These are phyloP conservation scores for Oidiodendron maius DNA, from an alignment of 495 filamentous ascomycete genomes.

Conservation along the genomic window DNA sequence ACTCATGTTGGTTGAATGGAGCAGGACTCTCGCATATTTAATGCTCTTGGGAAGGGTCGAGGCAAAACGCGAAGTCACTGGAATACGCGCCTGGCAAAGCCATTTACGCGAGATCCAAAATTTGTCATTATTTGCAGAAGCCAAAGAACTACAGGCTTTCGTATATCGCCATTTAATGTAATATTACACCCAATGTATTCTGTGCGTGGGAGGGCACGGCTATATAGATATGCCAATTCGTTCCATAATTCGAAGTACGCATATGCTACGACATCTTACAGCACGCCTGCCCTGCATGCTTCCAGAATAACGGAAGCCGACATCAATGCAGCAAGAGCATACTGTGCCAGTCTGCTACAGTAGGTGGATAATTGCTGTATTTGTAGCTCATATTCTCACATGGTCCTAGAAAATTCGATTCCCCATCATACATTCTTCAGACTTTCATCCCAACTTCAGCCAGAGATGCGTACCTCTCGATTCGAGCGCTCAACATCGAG, in stretches of 20 bases:
- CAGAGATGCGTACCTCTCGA: slow-evolving; percentile 78
- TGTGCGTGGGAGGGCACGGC: slow-evolving; percentile 14
- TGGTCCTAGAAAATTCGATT: slow-evolving; percentile 64
- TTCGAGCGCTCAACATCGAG: slow-evolving; percentile 90
- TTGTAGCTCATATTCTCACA: not conserved
- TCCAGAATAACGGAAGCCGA: slow-evolving; percentile 30
- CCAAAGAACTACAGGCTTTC: not conserved
- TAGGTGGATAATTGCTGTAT: slow-evolving; percentile 23
- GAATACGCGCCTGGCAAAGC: slow-evolving; percentile 28
- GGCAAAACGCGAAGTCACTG: slow-evolving; percentile 21
- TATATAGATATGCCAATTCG: slow-evolving; percentile 2
- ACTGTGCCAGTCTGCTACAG: slow-evolving; percentile 53
- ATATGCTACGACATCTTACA: slow-evolving; percentile 24
- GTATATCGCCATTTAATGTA: not conserved
- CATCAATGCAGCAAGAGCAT: slow-evolving; percentile 45
- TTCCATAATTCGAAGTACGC: slow-evolving; percentile 3
- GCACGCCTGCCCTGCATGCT: slow-evolving; percentile 21
- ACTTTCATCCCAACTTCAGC: slow-evolving; percentile 69
- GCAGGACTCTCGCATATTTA: slow-evolving; percentile 1
- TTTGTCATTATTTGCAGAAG: no score
- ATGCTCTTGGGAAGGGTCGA: no score
- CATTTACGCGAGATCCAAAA: slow-evolving; percentile 29
- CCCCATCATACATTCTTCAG: slow-evolving; percentile 78
- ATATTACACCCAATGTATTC: slow-evolving; percentile 19
- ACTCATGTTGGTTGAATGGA: slow-evolving; percentile 39